A percentile compares a stretch with the other conserved stretches of the same genome.
Conservation (phyloP, 305 asterid species). For the Salvia sclarea region DNA sequence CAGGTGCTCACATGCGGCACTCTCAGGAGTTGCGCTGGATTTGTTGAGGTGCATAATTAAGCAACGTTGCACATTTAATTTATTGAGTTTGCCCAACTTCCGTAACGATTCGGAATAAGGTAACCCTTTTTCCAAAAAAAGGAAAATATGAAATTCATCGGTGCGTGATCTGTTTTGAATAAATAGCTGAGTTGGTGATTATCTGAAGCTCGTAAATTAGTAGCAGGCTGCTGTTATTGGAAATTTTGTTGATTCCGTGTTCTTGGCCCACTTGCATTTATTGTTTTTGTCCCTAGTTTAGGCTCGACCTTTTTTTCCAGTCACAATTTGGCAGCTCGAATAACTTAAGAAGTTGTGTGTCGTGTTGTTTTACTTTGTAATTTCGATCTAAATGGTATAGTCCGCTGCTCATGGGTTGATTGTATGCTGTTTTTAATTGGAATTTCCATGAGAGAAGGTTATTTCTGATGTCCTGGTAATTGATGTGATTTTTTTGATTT, state of each 20-base stretch:
- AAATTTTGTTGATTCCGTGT: slow-evolving; percentile 26
- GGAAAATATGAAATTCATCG: not conserved
- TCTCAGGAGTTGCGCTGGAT: slow-evolving; percentile 31
- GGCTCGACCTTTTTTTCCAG: not conserved
- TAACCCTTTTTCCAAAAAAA: not conserved
- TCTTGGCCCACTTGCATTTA: slow-evolving; percentile 30
- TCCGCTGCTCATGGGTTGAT: slow-evolving; percentile 7
- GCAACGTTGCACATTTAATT: slow-evolving; percentile 26
- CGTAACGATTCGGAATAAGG: slow-evolving; percentile 30
- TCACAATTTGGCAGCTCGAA: slow-evolving; percentile 26
- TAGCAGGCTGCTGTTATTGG: slow-evolving; percentile 22
- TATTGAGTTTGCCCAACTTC: slow-evolving; percentile 21
- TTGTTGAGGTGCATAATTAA: slow-evolving; percentile 9
- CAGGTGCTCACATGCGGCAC: slow-evolving; percentile 24
- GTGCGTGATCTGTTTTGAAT: slow-evolving; percentile 22
- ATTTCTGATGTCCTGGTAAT: slow-evolving; percentile 20
- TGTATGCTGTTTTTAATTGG: slow-evolving; percentile 16
- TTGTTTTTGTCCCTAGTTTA: slow-evolving; percentile 4
- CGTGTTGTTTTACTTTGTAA: slow-evolving; percentile 2
- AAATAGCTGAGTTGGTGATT: slow-evolving; percentile 20
- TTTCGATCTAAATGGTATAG: slow-evolving; percentile 17
- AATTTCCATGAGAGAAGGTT: slow-evolving; percentile 2
- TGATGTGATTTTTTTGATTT: slow-evolving; percentile 16
- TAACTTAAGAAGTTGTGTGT: slow-evolving; percentile 26
- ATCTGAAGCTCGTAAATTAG: slow-evolving; percentile 21